Conservation (phyloP, 306 rosid species). For the Cicer chorassanicum region DNA sequence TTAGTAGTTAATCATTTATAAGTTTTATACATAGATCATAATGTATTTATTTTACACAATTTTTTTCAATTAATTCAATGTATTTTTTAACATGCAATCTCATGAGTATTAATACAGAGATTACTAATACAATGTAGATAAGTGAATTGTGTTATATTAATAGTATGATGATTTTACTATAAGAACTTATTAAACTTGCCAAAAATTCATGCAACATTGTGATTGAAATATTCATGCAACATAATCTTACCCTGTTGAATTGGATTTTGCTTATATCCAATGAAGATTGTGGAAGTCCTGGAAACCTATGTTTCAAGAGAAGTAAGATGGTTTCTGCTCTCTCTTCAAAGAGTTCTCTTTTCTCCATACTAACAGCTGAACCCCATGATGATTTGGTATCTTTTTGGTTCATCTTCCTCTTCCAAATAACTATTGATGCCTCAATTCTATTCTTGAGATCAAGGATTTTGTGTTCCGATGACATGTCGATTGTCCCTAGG, state of each 20-base stretch:
- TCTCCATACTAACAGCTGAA: constrained; percentile 91
- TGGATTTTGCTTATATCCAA: constrained; percentile 98
- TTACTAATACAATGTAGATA: too few species aligned
- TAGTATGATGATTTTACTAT: too few species aligned
- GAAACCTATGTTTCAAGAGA: constrained; percentile 87
- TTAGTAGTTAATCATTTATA: too few species aligned
- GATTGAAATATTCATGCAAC: constrained; percentile 1
- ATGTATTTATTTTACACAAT: too few species aligned
- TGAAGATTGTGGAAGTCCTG: constrained; percentile 89
- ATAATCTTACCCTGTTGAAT: constrained; percentile 62
- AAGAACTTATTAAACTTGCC: too few species aligned
- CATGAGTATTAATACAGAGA: too few species aligned
- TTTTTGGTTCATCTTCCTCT: constrained; percentile 93
- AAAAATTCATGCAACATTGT: neutral
- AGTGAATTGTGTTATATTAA: too few species aligned
- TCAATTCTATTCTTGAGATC: constrained; percentile 94
- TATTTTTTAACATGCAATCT: too few species aligned
- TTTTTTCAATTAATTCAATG: too few species aligned
- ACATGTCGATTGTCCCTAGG: constrained; percentile 74
- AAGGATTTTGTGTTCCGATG: constrained; percentile 89
- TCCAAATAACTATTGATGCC: constrained; percentile 97
- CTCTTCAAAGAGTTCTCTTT: constrained; percentile 95
- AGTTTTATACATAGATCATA: too few species aligned
- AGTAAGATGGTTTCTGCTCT: constrained; percentile 93
- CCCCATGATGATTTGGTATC: constrained; percentile 94